These are phyloP conservation scores for Alliaria petiolata DNA, from an alignment of 345 rosid species.

Conservation along the genomic window DNA sequence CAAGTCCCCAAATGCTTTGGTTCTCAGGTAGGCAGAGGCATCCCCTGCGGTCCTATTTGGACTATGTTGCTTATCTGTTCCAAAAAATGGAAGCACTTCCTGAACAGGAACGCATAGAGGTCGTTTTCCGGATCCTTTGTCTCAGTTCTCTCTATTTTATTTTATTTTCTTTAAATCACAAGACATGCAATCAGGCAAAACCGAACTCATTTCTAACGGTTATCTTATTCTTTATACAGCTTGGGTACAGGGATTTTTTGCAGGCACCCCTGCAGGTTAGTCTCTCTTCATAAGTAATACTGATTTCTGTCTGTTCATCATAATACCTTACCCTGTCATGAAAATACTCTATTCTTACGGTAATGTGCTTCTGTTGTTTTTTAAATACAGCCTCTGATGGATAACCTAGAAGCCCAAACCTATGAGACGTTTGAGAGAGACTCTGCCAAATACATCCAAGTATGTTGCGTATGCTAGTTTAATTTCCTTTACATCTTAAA, in stretches of 20 bases:
- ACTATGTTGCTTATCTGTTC: slow-evolving; percentile 80
- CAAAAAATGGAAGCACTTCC: slow-evolving; percentile 91
- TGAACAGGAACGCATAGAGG: slow-evolving; percentile 95
- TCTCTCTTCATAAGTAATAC: slow-evolving; percentile 23
- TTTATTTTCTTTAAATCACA: not conserved
- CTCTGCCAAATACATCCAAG: slow-evolving; percentile 82
- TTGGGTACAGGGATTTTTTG: slow-evolving; percentile 87
- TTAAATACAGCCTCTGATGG: slow-evolving; percentile 88
- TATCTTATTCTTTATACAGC: slow-evolving; percentile 48
- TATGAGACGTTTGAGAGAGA: slow-evolving; percentile 99
- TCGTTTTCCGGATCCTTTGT: slow-evolving; percentile 26
- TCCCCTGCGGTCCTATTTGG: slow-evolving; percentile 79
- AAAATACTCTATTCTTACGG: slow-evolving; percentile 5
- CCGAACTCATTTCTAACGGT: not conserved
- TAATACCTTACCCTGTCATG: not conserved
- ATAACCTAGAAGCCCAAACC: slow-evolving; percentile 98
- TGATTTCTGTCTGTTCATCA: not conserved
- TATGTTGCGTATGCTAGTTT: slow-evolving; percentile 26
- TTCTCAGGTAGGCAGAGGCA: slow-evolving; percentile 50
- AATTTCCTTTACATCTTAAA: not conserved
- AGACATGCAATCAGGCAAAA: not conserved
- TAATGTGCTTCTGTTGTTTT: not conserved
- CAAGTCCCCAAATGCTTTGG: slow-evolving; percentile 9
- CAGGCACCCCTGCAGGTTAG: slow-evolving; percentile 97
- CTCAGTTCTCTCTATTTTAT: not conserved